Evolutionary conservation across 2,329 filamentous ascomycete species (phyloP), one percentile per base, ranked within the genome.

Genomic region (Ilyonectria destructans): DNA sequence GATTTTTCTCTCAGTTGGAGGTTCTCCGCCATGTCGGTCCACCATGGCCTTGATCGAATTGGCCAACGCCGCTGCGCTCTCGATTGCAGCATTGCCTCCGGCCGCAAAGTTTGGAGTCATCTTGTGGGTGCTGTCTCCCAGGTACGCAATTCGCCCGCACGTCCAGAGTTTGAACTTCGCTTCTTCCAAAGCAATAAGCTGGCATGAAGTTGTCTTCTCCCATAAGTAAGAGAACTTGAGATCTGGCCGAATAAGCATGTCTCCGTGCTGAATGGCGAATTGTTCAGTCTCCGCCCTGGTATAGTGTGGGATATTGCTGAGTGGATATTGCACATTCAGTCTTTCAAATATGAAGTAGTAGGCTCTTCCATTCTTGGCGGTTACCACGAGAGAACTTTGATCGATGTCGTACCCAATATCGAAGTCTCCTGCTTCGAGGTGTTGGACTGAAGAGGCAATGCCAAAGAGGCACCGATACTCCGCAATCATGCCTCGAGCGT

Each of bases 391-490:
- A 23, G n/a, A 21, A 8, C 35, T 21, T 57, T 57, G 23, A 2
- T 15, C 54, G 19, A 26, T 23, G 6, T 19, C 45, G 19, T 26
- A 43, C 3, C 29, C 19, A 26, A 26, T 26, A 19, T 57, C 54
- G 4, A 13, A 23, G 23, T 23, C 37, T 6, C 19, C 19, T 5
- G 12, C 13, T 13, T 26, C 35, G 10, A 23, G 19, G 19, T n/a
- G 15, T 4, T 43, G 35, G 9, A 19, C 54, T 8, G 9, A 15
- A 3, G 54, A 57, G 3, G 23, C 23, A 17, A 57, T 45, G 35
- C 54, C 54, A 57, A 57, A 57, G 6, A 57, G 29, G 35, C 54
- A 43, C n/a, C n/a, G n/a, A 21, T 35, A 57, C 19, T 57, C 54
- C 3, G 54, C 35, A 17, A 7, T 37, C 8, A 43, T 23, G 23